phyloP scores from a whole-genome alignment of 2,329 filamentous ascomycete genomes.

The Colletotrichum tropicale region DNA sequence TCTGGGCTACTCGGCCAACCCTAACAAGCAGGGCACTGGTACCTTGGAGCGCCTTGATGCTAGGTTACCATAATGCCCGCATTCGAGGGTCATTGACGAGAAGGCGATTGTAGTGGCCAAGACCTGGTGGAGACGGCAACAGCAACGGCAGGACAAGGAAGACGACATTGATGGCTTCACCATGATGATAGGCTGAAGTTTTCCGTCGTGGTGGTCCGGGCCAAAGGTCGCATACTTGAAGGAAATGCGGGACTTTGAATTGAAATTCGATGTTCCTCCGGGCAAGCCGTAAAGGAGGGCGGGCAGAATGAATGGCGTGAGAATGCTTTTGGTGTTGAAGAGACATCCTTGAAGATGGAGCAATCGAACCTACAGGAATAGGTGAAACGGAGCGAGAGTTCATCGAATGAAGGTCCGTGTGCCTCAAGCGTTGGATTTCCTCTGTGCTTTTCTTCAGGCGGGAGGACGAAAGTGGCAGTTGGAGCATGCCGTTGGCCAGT shows the following conservation, averaged over 20 bases:
- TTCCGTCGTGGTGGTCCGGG: background rate
- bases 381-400: slow-evolving; percentile 16
- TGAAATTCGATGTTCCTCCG: background rate
- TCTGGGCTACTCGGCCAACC: background rate
- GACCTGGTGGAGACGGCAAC: background rate
- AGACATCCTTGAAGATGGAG: background rate
- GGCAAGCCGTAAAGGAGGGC: slow-evolving; percentile 3
- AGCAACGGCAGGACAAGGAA: background rate
- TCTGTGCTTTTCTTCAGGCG: slow-evolving; percentile 10
- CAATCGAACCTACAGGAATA: background rate
- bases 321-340: background rate
- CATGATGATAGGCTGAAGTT: background rate
- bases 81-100: background rate
- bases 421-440: slow-evolving; percentile 5
- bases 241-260: background rate
- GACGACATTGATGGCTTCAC: background rate
- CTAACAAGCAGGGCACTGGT: background rate
- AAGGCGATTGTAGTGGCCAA: background rate
- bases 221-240: background rate
- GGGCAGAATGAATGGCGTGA: background rate
- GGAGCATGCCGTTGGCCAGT: background rate
- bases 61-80: background rate
- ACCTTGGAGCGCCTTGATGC: background rate
- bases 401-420: slow-evolving; percentile 7
- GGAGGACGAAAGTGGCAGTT: background rate